Evolutionary conservation across 2,329 filamentous ascomycete species (phyloP), one percentile per base, ranked within the genome.

Genomic region (Scorias spongiosa): DNA sequence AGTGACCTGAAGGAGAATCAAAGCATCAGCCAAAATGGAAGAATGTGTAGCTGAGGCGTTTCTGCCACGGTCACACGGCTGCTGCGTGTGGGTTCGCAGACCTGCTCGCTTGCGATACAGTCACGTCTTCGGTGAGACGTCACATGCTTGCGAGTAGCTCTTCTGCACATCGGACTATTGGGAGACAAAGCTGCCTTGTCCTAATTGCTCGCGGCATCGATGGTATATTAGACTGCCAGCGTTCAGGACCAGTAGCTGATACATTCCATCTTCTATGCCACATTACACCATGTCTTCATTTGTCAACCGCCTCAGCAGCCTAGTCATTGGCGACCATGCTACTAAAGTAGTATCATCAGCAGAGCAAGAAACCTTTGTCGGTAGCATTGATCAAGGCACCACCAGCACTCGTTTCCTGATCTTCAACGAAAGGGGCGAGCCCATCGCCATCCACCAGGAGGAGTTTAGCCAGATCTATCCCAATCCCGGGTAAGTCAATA

Each of bases 351-450:
- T 26, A 29, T 55, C 59, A 54, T 49, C 51, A 29, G 39, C 49
- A 5, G 40, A 44, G 10, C 54, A 57, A 17, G 53, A 80, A 45
- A 75, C 75, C 65, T 93, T 84, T 57, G 80, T 93, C 48, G 87
- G 86, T 47, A 84, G 83, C 53, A 88, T 94, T 59, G 87, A 94
- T 59, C 85, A 93, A 57, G 87, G 87, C 46, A 94, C 87, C 10
- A 94, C 87, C 29, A 89, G 83, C 46, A 84, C 86, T 29, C 76
- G 87, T 32, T 94, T 94, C 65, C 75, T 94, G 54, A 88, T 95
- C 58, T 94, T 94, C 66, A 80, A 93, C 63, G 78, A 77, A 50
- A 67, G 75, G 37, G 86, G 87, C 44, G 78, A 82, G 46, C 83
- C 84, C 3, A 75, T 91, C 39, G 85, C 83, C 32, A 80, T 78